Percentiles rank a stretch among this genome's conserved stretches.
Conservation (phyloP, 257 asterid genomes). For the Solanum chmielewskii region DNA sequence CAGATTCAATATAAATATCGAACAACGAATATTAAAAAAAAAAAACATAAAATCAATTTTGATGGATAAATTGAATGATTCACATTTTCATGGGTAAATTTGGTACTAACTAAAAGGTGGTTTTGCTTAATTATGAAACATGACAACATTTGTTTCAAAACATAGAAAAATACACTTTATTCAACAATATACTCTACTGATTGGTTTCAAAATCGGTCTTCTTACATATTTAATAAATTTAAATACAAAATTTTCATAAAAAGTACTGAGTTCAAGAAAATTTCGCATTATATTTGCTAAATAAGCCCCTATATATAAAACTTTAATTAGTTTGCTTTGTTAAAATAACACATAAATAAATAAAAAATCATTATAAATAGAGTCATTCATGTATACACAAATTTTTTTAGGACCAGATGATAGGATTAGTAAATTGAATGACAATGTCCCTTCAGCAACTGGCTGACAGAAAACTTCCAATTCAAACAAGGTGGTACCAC, state of each 20-base stretch:
- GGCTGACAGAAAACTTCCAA: background rate
- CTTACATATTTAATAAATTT: no score
- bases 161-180: background rate
- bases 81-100: background rate
- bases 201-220: no score
- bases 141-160: background rate
- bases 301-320: no score
- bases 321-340: no score
- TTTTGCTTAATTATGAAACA: background rate
- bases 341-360: background rate
- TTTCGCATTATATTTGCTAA: no score
- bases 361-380: background rate
- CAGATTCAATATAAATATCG: no score
- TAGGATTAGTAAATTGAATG: background rate
- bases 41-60: background rate
- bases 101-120: background rate
- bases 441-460: background rate
- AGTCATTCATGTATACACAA: background rate
- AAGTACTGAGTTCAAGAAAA: no score
- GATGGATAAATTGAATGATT: background rate
- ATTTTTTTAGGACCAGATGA: background rate
- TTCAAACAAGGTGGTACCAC: background rate
- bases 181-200: no score
- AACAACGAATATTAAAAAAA: accelerated
- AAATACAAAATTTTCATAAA: no score